These are phyloP conservation scores for Jasminum sambac DNA, from an alignment of 257 asterid species.

Conservation along the genomic window DNA sequence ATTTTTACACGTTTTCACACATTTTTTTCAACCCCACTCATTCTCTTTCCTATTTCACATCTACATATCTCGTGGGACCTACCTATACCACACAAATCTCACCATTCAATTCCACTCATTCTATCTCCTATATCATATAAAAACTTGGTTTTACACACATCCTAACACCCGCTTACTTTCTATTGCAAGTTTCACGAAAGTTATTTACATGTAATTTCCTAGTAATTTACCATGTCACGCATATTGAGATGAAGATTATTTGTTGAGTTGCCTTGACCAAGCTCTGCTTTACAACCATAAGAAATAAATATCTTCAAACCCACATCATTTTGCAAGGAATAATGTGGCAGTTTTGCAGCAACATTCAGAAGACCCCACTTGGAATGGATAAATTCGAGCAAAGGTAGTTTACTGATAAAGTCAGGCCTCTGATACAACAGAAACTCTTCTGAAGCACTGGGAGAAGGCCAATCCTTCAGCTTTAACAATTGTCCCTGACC, in stretches of 20 bases:
- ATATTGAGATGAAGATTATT: conserved; percentile 80
- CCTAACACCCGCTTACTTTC: too few species aligned
- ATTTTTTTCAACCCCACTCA: too few species aligned
- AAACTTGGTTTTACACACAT: too few species aligned
- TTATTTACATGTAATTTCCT: not conserved
- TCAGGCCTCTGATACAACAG: conserved; percentile 92
- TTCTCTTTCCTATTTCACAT: too few species aligned
- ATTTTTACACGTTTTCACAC: too few species aligned
- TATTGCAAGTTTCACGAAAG: not conserved
- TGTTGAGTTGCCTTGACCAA: conserved; percentile 58
- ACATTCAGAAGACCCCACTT: conserved; percentile 98
- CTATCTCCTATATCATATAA: too few species aligned
- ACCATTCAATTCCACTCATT: too few species aligned
- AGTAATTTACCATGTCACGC: conserved; percentile 80
- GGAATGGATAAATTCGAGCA: conserved; percentile 93
- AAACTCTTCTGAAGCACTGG: conserved; percentile 90
- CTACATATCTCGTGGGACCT: too few species aligned
- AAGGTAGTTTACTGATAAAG: conserved; percentile 81
- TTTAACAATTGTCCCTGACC: conserved; percentile 71
- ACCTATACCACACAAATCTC: too few species aligned
- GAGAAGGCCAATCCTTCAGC: conserved; percentile 98
- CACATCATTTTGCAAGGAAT: conserved; percentile 95
- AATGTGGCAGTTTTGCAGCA: conserved; percentile 97
- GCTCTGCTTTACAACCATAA: conserved; percentile 71
- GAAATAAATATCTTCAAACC: conserved; percentile 90